phyloP scores from a whole-genome alignment of 441 rosid species.

The California macrophylla region DNA sequence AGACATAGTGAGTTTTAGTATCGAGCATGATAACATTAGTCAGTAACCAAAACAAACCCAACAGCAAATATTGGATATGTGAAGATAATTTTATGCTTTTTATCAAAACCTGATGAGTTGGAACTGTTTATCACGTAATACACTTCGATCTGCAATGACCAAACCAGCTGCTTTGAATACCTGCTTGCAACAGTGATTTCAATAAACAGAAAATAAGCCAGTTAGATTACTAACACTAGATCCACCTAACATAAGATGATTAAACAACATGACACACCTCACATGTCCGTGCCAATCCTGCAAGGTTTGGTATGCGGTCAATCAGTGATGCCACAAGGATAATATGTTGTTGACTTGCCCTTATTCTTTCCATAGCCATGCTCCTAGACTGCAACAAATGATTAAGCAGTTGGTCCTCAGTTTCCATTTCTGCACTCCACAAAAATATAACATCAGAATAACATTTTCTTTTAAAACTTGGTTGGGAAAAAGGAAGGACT shows the following conservation, averaged over 20 bases:
- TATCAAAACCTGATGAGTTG: constrained; percentile 79
- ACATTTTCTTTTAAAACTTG: constrained; percentile 4
- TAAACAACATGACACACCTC: constrained; percentile 47
- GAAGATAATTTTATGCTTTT: background rate
- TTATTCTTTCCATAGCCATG: constrained; percentile 45
- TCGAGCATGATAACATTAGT: background rate
- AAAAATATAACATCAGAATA: constrained; percentile 7
- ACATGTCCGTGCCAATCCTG: constrained; percentile 90
- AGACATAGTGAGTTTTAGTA: background rate
- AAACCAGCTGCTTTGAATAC: constrained; percentile 73
- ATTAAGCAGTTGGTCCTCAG: constrained; percentile 67
- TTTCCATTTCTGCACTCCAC: constrained; percentile 62
- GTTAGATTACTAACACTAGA: constrained; percentile 5
- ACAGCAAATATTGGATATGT: background rate
- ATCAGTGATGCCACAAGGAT: constrained; percentile 80
- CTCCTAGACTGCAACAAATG: constrained; percentile 63
- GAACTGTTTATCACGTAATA: constrained; percentile 72
- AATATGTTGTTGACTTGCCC: constrained; percentile 61
- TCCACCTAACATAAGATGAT: background rate
- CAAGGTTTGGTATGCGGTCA: constrained; percentile 94
- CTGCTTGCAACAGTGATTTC: constrained; percentile 31
- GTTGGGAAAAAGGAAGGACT: background rate
- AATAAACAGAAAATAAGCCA: constrained; percentile 13
- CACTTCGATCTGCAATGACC: constrained; percentile 53
- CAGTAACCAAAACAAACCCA: background rate